Evolutionary conservation across 345 rosid species (phyloP).

Genomic region (Excoecaria cochinchinensis): DNA sequence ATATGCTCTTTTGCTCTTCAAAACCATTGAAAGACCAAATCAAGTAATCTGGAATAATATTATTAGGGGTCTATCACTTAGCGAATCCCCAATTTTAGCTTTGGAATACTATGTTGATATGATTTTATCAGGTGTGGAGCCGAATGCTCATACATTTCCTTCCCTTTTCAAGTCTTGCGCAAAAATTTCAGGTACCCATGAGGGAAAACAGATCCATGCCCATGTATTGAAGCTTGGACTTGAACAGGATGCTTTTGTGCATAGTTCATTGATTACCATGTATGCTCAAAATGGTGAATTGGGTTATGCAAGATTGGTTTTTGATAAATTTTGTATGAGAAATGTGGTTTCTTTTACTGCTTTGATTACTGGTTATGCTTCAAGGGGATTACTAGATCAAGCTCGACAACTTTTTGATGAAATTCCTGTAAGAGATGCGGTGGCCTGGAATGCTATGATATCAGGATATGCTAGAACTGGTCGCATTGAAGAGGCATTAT

Average conservation of each 20-base stretch:
- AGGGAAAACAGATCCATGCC: conserved; percentile 52
- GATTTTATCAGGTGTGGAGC: conserved; percentile 46
- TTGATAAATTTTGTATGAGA: conserved; percentile 48
- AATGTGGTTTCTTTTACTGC: conserved; percentile 67
- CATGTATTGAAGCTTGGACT: conserved; percentile 58
- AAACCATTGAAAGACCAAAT: conserved; percentile 55
- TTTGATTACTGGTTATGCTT: conserved; percentile 45
- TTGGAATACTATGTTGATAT: conserved; percentile 42
- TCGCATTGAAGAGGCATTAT: conserved; percentile 49
- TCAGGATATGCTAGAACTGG: conserved; percentile 48
- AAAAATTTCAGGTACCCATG: conserved; percentile 31
- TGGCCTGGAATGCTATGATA: conserved; percentile 61
- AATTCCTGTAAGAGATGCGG: conserved; percentile 51
- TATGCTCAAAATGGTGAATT: conserved; percentile 46
- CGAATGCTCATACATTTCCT: conserved; percentile 62
- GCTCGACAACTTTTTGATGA: conserved; percentile 59
- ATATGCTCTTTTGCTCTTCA: conserved; percentile 53
- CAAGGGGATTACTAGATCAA: conserved; percentile 33
- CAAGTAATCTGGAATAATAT: conserved; percentile 60
- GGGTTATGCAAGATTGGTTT: conserved; percentile 46
- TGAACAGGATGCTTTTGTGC: conserved; percentile 51
- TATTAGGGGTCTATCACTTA: conserved; percentile 53
- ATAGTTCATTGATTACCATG: conserved; percentile 65
- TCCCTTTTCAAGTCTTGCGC: conserved; percentile 62
- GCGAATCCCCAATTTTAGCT: conserved; percentile 45